Conservation (phyloP, 2,329 filamentous ascomycete species). For the Rhynchosporium agropyri region DNA sequence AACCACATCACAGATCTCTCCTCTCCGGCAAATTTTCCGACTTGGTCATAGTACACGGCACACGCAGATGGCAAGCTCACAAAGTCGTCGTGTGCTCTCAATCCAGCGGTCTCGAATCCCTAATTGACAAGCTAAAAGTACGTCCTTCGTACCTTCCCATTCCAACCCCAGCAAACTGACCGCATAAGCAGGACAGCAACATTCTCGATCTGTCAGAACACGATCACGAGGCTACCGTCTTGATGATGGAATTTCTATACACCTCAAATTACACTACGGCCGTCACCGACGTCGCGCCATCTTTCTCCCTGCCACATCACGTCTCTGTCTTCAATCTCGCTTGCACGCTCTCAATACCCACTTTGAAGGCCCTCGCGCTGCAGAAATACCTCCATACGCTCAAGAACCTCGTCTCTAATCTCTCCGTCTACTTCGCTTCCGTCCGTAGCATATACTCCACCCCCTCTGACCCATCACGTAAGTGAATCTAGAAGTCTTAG, state of each 20-base stretch:
- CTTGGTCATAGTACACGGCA: conserved; percentile 31
- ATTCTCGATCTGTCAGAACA: conserved; percentile 27
- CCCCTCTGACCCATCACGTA: background rate
- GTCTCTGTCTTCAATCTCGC: conserved; percentile 32
- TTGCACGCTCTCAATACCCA: conserved; percentile 21
- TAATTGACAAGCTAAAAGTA: conserved; percentile 21
- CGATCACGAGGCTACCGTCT: conserved; percentile 16
- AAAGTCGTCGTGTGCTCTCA: conserved; percentile 36
- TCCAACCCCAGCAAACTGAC: background rate
- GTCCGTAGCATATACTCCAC: conserved; percentile 26
- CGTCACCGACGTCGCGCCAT: conserved; percentile 2
- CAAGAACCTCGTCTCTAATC: conserved; percentile 11
- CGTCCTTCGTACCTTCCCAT: background rate
- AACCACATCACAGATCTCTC: conserved; percentile 27
- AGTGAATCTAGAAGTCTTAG: too few species aligned
- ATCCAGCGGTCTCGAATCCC: conserved; percentile 31
- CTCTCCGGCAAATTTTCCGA: conserved; percentile 36
- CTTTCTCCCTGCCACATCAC: conserved; percentile 24
- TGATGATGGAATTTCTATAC: conserved; percentile 36
- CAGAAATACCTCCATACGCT: conserved; percentile 10
- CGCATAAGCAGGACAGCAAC: background rate
- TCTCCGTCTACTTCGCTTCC: conserved; percentile 19
- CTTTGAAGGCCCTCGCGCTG: conserved; percentile 21
- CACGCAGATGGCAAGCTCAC: conserved; percentile 33
- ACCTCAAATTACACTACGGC: conserved; percentile 27